Evolutionary conservation across 768 basidiomycete genomes (phyloP), one percentile per base, ranked within the genome.

Genomic region (Pulveroboletus ravenelii): DNA sequence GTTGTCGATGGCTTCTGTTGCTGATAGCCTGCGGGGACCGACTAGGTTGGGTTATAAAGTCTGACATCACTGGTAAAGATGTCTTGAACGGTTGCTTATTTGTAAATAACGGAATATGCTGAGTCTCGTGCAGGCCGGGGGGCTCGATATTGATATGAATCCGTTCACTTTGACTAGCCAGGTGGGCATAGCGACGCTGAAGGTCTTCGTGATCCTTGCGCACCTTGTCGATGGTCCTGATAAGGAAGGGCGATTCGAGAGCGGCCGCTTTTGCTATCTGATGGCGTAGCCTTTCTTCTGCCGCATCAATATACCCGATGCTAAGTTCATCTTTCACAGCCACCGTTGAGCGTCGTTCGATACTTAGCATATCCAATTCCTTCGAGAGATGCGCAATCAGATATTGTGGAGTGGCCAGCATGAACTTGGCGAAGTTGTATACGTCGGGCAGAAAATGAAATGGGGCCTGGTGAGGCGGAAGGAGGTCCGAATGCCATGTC

Each of bases 391-490:
- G 86, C 15, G 77, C 64, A 37, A 87, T 76, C 51, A 98, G 78
- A 66, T 94, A 89, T 2, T 80, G 75, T 1, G 95, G 92, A 0
- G 93, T 92, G 17, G 92, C 93, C 23, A 98, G 82, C 93, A 98
- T 96, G 73, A 98, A 96, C 63, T 91, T 93, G 17, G 93, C 79
- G 66, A 87, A 96, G 35, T 73, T 72, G 55, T 84, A 83, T 36
- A 96, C 88, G 62, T 97, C 93, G 1, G 94, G 96, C 18, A 95
- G 76, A 73, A 99, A 98, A 64, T 96, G 82, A 74, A 94, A 98
- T 7, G 96, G 95, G 0, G 93, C 90, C 62, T 93, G 87, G 57
- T 94, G 91, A 17, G 93, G 89, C 13, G 90, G 87, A 29, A 96
- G 72, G 2, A 94, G 78, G 52, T 95, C 93, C 2, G 93, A 95